Base-by-base conservation (phyloP, 208 protist genomes). In the Angomonas desouzai region DNA sequence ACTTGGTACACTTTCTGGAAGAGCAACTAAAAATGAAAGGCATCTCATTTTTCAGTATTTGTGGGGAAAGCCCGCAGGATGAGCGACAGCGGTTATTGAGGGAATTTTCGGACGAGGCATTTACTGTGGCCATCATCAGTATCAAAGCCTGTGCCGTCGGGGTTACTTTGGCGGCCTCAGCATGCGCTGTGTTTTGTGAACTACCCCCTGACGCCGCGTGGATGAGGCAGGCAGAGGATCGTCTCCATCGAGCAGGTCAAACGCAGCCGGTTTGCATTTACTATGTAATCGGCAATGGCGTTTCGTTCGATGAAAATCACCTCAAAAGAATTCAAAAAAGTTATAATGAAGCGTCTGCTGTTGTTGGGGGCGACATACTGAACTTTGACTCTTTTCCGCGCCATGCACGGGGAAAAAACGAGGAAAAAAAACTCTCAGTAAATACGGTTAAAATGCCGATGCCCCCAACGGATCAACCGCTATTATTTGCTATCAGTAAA, bases 161-260 rank as follows among this genome's bases (percentile, higher is more conserved):
- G 22, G 81, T 94, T 43, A 85, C 82, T 25, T 71, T 94, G 32
- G 76, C 85, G 7, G 68, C 76, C 7, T 82, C 88, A 0, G 60
- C 70, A 10, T 91, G 80, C 53, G 83, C 83, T 16, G 70, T 94
- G n/a, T 94, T 94, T 64, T 85, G 81, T 32, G 88, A 94, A 66
- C 71, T 94, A 16, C 88, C 88, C 2, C 88, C 88, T 1, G 81
- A 94, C 61, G 74, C 74, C 0, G 57, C 77, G 51, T 91, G 85
- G 88, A 81, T 94, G 76, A 61, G 68, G 23, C 88, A 94, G 49
- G 88, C 88, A 22, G 88, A 94, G 62, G 88, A 94, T 68, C 72
- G 89, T 3, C 78, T 94, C 32, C 89, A 92, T 68, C 85, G 86
- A 34, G 77, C 73, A 2, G 84, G 85, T 9, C 88, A 94, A 55